Conservation (phyloP, 192 early-diverging fungal species). For the Radiomyces spectabilis region DNA sequence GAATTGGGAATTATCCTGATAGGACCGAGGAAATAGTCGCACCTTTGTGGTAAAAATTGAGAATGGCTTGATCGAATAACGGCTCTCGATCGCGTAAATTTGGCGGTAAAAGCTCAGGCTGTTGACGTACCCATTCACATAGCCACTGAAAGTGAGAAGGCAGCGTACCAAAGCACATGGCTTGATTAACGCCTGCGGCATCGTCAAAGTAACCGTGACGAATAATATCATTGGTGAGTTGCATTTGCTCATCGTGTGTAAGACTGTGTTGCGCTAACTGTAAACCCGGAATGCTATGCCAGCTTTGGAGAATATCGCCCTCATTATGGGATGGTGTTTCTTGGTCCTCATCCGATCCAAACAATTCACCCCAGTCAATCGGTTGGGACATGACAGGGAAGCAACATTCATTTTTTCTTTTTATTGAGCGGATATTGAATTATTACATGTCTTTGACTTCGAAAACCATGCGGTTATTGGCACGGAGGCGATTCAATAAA, state of each 20-base stretch:
- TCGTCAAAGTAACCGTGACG: constrained; percentile 12
- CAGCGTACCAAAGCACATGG: constrained; percentile 40
- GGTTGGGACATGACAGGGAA: background rate
- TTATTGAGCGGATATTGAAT: background rate
- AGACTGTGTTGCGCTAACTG: constrained; percentile 13
- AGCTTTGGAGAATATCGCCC: background rate
- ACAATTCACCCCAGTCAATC: constrained; percentile 6
- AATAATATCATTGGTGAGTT: constrained; percentile 14
- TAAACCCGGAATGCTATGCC: constrained; percentile 15
- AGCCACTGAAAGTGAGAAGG: constrained; percentile 27
- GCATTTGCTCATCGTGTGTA: constrained; percentile 23
- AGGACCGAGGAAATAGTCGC: background rate
- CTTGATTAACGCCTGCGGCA: constrained; percentile 25
- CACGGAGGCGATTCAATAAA: constrained; percentile 55
- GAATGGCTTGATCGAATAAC: constrained; percentile 46
- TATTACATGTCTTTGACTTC: constrained; percentile 13
- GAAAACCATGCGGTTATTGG: constrained; percentile 42
- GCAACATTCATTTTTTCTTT: background rate
- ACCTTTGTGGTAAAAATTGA: constrained; percentile 39
- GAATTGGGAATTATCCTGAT: background rate
- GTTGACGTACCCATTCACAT: background rate
- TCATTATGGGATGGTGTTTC: background rate
- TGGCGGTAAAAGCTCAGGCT: constrained; percentile 14
- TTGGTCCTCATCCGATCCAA: constrained; percentile 11
- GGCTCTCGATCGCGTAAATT: constrained; percentile 22